Base-by-base conservation (phyloP, 148 eudicot species). In the Linanthus parryae region DNA sequence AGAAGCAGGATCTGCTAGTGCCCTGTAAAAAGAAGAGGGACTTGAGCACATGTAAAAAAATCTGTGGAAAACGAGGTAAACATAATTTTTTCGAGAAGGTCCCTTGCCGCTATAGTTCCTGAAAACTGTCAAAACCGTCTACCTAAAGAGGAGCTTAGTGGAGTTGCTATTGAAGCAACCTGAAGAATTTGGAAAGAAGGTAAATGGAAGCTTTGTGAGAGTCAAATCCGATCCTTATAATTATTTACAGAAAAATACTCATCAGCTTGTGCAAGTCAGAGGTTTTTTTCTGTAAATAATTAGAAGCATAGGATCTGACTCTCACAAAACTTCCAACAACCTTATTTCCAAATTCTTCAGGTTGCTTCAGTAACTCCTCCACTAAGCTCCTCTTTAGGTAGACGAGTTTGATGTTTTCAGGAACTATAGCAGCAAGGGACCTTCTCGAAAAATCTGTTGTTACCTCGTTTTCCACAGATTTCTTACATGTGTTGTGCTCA, bases 201-300 rank as follows among this genome's bases (percentile, higher is more conserved):
- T 87, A 46, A 61, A 73, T 15, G 98, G 95, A 40, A 81, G 98
- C 78, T 83, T 74, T 80, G 89, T 91, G 60, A 73, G 89, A 73
- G 52, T 82, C 25, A 91, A 83, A 69, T 58, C 77, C 41, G 90
- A 91, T 57, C 95, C 81, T 20, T 59, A 61, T 69, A 95, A 91
- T 57, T 74, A 66, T 38, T 68, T 44, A 16, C 87, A 83, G 64
- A 80, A 78, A 66, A 76, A 78, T 54, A 72, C 83, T 3, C 85
- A 83, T 63, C 87, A 74, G 58, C 89, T 91, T 64, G 73, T 74
- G 61, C 81, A 64, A 54, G 95, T 91, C 36, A 74, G 67, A 64
- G 94, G 97, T 91, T 51, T 31, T 38, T 18, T 51, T 79, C 35
- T 54, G 55, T 17, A 25, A 41, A 26, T 36, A 49, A 65, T 74